A percentile compares a stretch with the other conserved stretches of the same genome.
phyloP scores from a whole-genome alignment of 345 rosid genomes.

The Lagerstroemia speciosa region DNA sequence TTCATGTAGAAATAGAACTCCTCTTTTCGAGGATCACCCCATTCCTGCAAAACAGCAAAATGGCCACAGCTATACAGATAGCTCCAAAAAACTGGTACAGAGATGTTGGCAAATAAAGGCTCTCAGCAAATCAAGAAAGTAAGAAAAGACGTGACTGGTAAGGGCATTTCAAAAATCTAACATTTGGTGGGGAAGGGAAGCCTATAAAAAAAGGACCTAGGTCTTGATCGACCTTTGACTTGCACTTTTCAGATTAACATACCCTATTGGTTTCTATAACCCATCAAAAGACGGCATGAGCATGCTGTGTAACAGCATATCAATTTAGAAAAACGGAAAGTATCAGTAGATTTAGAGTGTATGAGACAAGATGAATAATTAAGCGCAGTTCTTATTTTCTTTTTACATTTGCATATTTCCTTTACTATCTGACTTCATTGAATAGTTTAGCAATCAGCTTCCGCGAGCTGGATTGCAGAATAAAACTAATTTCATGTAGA shows the following conservation, averaged over 20 bases:
- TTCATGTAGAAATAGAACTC: constrained; percentile 84
- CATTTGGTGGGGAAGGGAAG: too few species aligned
- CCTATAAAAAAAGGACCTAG: neutral
- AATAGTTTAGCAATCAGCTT: neutral
- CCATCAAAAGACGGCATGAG: neutral
- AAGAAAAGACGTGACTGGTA: neutral
- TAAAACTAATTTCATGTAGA: neutral
- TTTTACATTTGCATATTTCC: neutral
- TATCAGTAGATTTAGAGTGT: neutral
- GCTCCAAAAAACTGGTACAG: neutral
- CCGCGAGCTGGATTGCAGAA: neutral
- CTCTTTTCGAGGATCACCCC: constrained; percentile 95
- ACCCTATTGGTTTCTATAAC: neutral
- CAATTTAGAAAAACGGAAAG: neutral
- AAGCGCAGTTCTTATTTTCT: neutral
- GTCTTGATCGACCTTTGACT: neutral
- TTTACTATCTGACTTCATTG: neutral
- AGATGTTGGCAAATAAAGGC: neutral
- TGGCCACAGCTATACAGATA: neutral
- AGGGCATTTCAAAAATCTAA: too few species aligned
- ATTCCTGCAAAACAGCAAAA: constrained; percentile 48
- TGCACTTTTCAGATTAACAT: neutral
- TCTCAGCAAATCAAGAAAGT: neutral
- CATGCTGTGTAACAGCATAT: neutral
- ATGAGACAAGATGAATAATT: neutral